These are phyloP conservation scores for Ceratocystis lukuohia DNA, from an alignment of 2,329 filamentous ascomycete genomes.

Conservation along the genomic window DNA sequence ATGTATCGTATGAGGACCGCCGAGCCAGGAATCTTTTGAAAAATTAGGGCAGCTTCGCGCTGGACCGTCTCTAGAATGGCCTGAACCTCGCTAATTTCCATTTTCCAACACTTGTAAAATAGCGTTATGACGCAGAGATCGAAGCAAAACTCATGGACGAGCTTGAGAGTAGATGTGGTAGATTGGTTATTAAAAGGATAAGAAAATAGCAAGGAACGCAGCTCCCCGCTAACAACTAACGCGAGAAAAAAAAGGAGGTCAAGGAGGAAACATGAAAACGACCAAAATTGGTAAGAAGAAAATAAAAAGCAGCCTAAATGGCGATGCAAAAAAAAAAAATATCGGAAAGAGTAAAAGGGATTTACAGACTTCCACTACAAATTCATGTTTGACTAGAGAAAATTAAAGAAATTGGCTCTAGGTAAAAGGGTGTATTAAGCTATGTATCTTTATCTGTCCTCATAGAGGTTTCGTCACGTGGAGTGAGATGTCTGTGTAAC, in stretches of 20 bases:
- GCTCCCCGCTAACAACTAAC: not conserved
- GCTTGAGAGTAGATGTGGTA: not conserved
- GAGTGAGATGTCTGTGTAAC: too few relatives aligned
- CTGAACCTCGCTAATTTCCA: slow-evolving; percentile 53
- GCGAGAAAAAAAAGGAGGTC: slow-evolving; percentile 11
- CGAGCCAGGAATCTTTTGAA: slow-evolving; percentile 86
- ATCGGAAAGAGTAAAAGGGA: not conserved
- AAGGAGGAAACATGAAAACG: not conserved
- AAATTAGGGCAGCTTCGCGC: slow-evolving; percentile 45
- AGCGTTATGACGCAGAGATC: not conserved
- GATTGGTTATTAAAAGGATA: not conserved
- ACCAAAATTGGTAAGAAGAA: not conserved
- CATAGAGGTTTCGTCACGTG: too few relatives aligned
- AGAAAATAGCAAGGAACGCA: not conserved
- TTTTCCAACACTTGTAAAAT: slow-evolving; percentile 25
- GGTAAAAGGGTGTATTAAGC: too few relatives aligned
- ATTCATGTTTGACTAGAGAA: too few relatives aligned
- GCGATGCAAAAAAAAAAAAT: not conserved
- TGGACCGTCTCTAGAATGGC: slow-evolving; percentile 39
- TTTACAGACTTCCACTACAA: too few relatives aligned
- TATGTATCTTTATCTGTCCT: too few relatives aligned
- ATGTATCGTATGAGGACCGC: slow-evolving; percentile 92
- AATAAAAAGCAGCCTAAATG: not conserved
- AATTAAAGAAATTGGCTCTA: too few relatives aligned
- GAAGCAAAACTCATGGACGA: not conserved